Evolutionary conservation across 768 basidiomycete genomes (phyloP).

Genomic region (Suillus bovinus): DNA sequence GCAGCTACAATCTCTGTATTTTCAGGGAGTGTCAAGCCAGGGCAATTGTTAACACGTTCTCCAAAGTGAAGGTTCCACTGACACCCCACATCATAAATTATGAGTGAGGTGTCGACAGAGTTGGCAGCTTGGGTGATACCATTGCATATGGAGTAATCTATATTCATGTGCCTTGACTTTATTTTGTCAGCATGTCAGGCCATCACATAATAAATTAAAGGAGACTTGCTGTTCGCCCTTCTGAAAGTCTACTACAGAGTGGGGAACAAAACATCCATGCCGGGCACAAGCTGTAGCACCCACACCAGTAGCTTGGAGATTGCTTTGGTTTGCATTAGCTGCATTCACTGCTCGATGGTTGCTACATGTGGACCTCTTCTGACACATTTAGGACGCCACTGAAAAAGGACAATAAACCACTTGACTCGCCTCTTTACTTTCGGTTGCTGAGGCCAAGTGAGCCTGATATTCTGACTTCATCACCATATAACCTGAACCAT

Average conservation of each 20-base stretch:
- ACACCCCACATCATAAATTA: conserved; percentile 34
- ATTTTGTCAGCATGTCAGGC: background rate
- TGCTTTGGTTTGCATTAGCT: too few species aligned
- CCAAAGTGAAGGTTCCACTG: conserved; percentile 24
- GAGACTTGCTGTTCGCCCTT: conserved; percentile 26
- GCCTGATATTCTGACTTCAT: too few species aligned
- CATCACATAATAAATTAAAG: background rate
- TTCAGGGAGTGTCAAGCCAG: too few species aligned
- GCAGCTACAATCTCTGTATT: conserved; percentile 21
- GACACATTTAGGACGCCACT: too few species aligned
- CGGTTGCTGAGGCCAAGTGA: too few species aligned
- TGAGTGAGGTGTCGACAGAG: background rate
- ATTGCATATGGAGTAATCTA: conserved; percentile 27
- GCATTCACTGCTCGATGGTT: too few species aligned
- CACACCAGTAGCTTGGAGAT: too few species aligned
- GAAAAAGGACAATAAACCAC: too few species aligned
- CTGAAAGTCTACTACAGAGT: conserved; percentile 18
- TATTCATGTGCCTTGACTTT: conserved; percentile 25
- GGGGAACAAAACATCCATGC: too few species aligned
- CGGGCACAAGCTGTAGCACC: too few species aligned
- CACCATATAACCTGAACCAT: conserved; percentile 23
- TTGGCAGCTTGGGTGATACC: conserved; percentile 13
- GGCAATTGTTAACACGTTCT: conserved; percentile 1
- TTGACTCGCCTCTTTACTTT: too few species aligned
- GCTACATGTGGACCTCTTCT: too few species aligned